Base-by-base conservation (phyloP, 306 rosid species). In the Rosa persica region DNA sequence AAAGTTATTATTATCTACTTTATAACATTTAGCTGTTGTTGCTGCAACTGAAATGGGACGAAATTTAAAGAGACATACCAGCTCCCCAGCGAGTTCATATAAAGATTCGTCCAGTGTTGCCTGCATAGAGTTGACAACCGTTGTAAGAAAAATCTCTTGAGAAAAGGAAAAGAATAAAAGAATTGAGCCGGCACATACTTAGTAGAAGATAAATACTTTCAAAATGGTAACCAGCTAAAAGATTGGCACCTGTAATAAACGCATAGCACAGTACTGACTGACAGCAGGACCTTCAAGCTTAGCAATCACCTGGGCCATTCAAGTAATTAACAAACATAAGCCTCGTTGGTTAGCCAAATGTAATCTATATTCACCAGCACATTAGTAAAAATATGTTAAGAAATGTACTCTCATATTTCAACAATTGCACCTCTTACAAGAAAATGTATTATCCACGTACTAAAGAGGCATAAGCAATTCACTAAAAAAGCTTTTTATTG, bases 231-330 rank as follows among this genome's bases (percentile, higher is more conserved):
- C 62, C 49, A 38, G 30, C 23, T 65, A 77, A 25, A 64, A 64
- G 54, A 23, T 69, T 10, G 83, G 70, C 78, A 92, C 97, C 96
- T 92, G 97, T 73, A 95, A 86, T 76, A 95, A 78, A 57, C 98
- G 96, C 78, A 91, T 79, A 77, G 99, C 98, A 76, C 97, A 95
- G 82, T 93, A 95, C 84, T 93, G 98, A 81, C 98, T 95, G 76
- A 95, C 94, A 11, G 98, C 98, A 79, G 98, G 93, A 75, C 98
- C 98, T 86, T 95, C 98, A 67, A 95, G 98, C 81, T 95, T 95
- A 51, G 98, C 99, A 83, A 95, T 95, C 52, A 95, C 99, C 99
- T 95, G 86, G 76, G 43, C 78, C 64, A 84, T 81, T 82, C 66
- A 80, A 83, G 73, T 74, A 46, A 76, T 78, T 55, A 48, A 62